Conservation (phyloP, 805 yeast genomes). For the Grigorovia jiainica region DNA sequence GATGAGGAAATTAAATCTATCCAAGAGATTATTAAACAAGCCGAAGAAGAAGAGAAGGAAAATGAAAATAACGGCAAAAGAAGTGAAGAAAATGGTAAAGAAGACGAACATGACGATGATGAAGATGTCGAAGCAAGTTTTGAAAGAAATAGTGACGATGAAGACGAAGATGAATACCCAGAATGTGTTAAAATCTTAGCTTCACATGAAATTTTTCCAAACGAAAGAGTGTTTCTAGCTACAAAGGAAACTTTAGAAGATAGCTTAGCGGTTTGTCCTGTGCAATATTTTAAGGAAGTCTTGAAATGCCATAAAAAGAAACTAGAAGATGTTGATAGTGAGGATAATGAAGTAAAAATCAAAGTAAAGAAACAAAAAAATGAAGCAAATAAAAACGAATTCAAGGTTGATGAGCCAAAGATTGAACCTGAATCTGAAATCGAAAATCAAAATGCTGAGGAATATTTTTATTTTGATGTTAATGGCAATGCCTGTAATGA, state of each 20-base stretch:
- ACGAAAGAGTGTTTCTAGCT: neutral
- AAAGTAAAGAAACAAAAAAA: slow-evolving; percentile 9
- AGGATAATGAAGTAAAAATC: slow-evolving; percentile 7
- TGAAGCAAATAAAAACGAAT: slow-evolving; percentile 9
- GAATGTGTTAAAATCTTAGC: neutral
- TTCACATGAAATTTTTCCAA: neutral
- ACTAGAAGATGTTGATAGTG: slow-evolving; percentile 9
- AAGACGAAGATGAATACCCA: slow-evolving; percentile 8
- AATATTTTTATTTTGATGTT: slow-evolving; percentile 35
- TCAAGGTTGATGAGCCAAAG: too few species aligned
- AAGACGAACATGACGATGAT: slow-evolving; percentile 2
- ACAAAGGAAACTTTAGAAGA: neutral
- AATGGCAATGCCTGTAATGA: neutral
- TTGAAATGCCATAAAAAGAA: neutral
- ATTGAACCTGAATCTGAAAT: too few species aligned
- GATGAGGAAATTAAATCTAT: neutral
- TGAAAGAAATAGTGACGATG: slow-evolving; percentile 10
- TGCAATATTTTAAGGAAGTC: neutral
- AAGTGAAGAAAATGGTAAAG: slow-evolving; percentile 8
- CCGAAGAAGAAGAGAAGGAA: neutral
- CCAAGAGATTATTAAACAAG: slow-evolving; percentile 2
- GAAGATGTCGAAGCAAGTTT: slow-evolving; percentile 16
- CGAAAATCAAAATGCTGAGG: slow-evolving; percentile 3
- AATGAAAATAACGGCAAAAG: neutral
- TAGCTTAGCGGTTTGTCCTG: neutral